phyloP scores from a whole-genome alignment of 2,329 filamentous ascomycete species.

The Alternaria sp. region DNA sequence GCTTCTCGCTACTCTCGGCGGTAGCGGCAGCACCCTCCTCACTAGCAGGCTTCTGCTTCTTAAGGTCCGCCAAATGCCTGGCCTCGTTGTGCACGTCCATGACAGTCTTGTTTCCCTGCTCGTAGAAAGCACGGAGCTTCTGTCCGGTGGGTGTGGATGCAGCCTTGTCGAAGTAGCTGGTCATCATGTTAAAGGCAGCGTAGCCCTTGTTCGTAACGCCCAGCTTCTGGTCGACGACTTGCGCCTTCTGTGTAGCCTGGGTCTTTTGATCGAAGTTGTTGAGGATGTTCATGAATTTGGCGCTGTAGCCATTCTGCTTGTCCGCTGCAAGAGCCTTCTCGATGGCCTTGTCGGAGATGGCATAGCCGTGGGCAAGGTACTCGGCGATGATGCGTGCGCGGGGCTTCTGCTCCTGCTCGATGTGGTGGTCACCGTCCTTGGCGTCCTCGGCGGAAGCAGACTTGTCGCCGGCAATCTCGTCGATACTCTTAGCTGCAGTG shows the following conservation, averaged over 20 bases:
- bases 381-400: slow-evolving; percentile 92
- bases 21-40: slow-evolving; percentile 54
- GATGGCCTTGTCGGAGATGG: slow-evolving; percentile 78
- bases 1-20: slow-evolving; percentile 57
- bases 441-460: slow-evolving; percentile 61
- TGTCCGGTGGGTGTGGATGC: slow-evolving; percentile 85
- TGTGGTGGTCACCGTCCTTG: slow-evolving; percentile 68
- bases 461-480: slow-evolving; percentile 69
- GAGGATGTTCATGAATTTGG: slow-evolving; percentile 79
- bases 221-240: slow-evolving; percentile 83
- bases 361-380: slow-evolving; percentile 95
- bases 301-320: slow-evolving; percentile 84
- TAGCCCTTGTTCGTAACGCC: slow-evolving; percentile 78
- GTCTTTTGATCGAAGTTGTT: slow-evolving; percentile 82
- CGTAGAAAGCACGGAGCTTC: slow-evolving; percentile 88
- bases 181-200: slow-evolving; percentile 71
- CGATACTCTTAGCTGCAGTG: slow-evolving; percentile 72
- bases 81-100: slow-evolving; percentile 94
- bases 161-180: slow-evolving; percentile 95
- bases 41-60: slow-evolving; percentile 60
- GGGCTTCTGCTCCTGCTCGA: slow-evolving; percentile 96
- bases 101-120: slow-evolving; percentile 84
- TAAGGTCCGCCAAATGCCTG: slow-evolving; percentile 83
- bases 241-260: slow-evolving; percentile 86
- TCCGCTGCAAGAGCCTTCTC: slow-evolving; percentile 87